A percentile compares a stretch with the other conserved stretches of the same genome.
phyloP scores from a whole-genome alignment of 345 rosid species.

The Ceriops zippeliana region DNA sequence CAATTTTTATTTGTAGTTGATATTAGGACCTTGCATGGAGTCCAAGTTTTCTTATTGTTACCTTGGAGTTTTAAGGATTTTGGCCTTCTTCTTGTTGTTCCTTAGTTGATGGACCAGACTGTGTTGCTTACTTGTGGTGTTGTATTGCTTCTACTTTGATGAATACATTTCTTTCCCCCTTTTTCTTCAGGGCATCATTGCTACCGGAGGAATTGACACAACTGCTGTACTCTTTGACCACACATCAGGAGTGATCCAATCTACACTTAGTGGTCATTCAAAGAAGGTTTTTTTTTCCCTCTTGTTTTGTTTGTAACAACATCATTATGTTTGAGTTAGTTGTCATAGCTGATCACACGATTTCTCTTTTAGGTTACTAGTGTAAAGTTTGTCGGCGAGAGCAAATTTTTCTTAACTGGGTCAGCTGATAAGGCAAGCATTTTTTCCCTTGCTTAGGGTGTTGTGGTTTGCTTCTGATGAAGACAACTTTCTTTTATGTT shows the following conservation, averaged over 20 bases:
- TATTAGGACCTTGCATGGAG: too few species aligned
- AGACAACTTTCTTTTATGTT: background rate
- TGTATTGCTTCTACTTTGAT: background rate
- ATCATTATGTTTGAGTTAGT: background rate
- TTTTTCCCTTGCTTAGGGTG: background rate
- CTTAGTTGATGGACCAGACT: too few species aligned
- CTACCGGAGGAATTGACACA: conserved; percentile 89
- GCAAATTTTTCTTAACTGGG: conserved; percentile 61
- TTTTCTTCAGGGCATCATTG: conserved; percentile 67
- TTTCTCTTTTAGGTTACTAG: conserved; percentile 71
- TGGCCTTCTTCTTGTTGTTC: conserved; percentile 8
- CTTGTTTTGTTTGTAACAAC: background rate
- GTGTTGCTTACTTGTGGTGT: background rate
- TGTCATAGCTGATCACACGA: conserved; percentile 13
- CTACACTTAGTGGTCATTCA: conserved; percentile 88
- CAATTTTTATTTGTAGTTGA: too few species aligned
- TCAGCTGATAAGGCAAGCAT: conserved; percentile 82
- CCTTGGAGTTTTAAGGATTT: background rate
- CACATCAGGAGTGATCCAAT: conserved; percentile 76
- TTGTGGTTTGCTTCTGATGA: background rate
- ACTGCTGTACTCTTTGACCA: conserved; percentile 83
- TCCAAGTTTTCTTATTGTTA: background rate
- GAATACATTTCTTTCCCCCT: background rate
- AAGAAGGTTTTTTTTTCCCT: conserved; percentile 59
- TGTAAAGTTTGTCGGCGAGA: conserved; percentile 71